Percentiles rank a stretch among this genome's conserved stretches.
Evolutionary conservation across 2,329 filamentous ascomycete species (phyloP).

Genomic region (Penicillium sp.): DNA sequence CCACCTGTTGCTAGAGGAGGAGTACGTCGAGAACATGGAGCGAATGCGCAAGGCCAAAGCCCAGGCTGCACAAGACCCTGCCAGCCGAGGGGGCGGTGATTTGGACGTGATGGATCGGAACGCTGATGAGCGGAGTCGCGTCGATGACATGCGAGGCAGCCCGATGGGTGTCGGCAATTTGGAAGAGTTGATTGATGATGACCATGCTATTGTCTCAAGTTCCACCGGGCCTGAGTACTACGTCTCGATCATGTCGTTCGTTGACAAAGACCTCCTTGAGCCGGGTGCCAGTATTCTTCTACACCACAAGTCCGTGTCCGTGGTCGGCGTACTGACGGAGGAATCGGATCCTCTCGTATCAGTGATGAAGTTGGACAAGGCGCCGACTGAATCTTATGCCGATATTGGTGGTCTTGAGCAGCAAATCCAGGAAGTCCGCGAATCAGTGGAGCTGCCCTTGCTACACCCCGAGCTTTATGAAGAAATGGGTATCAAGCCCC

Average conservation of each 20-base stretch:
- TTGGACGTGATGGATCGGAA: conserved; percentile 78
- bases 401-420: conserved; percentile 94
- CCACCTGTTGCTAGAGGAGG: conserved; percentile 91
- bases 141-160: conserved; percentile 97
- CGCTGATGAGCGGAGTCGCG: conserved; percentile 88
- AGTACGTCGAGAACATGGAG: conserved; percentile 99
- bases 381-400: conserved; percentile 94
- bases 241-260: conserved; percentile 99
- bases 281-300: conserved; percentile 91
- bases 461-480: conserved; percentile 97
- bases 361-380: conserved; percentile 99
- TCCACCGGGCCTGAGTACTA: conserved; percentile 98
- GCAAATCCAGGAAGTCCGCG: conserved; percentile 96
- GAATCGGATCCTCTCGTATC: conserved; percentile 93
- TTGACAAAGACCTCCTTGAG: conserved; percentile 96
- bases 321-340: conserved; percentile 94
- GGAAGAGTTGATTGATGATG: conserved; percentile 98
- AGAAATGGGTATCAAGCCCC: conserved; percentile 99
- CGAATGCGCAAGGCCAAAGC: conserved; percentile 87
- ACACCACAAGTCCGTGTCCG: conserved; percentile 96
- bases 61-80: conserved; percentile 54
- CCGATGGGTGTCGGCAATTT: conserved; percentile 98
- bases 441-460: conserved; percentile 92
- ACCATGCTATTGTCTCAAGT: conserved; percentile 97
- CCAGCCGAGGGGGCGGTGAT: conserved; percentile 60